A percentile compares a stretch with the other conserved stretches of the same genome.
Conservation (phyloP, 2,329 filamentous ascomycete genomes). For the Zymoseptoria tritici region DNA sequence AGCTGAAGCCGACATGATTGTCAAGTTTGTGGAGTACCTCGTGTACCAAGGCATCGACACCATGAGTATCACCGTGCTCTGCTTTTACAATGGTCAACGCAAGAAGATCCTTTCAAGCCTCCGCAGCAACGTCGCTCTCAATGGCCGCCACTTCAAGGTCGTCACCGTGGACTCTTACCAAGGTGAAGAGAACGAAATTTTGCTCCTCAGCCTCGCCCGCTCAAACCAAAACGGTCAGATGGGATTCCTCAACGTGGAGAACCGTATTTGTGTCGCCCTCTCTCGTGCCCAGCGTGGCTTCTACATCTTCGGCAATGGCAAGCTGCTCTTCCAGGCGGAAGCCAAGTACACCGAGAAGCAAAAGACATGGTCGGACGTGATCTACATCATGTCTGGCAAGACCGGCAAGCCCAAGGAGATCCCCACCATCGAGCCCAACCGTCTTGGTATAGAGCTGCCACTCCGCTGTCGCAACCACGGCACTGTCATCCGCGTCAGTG, state of each 20-base stretch:
- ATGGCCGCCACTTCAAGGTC: constrained; percentile 44
- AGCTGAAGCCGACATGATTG: constrained; percentile 68
- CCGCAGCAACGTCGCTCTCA: constrained; percentile 16
- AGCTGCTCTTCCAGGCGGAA: constrained; percentile 35
- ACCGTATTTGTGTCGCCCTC: constrained; percentile 55
- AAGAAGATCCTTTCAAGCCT: constrained; percentile 53
- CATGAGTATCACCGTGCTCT: constrained; percentile 66
- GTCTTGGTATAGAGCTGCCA: constrained; percentile 20
- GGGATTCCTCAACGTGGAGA: constrained; percentile 65
- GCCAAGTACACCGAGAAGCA: constrained; percentile 6
- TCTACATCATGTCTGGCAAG: constrained; percentile 23
- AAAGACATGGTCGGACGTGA: constrained; percentile 24
- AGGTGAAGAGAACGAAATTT: constrained; percentile 80
- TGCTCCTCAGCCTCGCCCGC: constrained; percentile 73
- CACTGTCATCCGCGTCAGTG: constrained; percentile 20
- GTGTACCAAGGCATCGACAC: constrained; percentile 56
- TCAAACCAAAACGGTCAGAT: constrained; percentile 53
- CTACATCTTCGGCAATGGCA: constrained; percentile 74
- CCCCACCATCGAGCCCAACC: constrained; percentile 12
- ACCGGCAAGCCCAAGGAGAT: constrained; percentile 8
- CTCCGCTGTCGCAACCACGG: constrained; percentile 25
- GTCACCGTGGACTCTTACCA: constrained; percentile 85
- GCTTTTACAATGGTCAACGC: constrained; percentile 81
- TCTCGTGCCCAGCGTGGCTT: constrained; percentile 70
- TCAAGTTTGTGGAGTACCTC: constrained; percentile 64